These are phyloP conservation scores for Catharanthus roseus DNA, from an alignment of 257 asterid genomes.

Conservation along the genomic window DNA sequence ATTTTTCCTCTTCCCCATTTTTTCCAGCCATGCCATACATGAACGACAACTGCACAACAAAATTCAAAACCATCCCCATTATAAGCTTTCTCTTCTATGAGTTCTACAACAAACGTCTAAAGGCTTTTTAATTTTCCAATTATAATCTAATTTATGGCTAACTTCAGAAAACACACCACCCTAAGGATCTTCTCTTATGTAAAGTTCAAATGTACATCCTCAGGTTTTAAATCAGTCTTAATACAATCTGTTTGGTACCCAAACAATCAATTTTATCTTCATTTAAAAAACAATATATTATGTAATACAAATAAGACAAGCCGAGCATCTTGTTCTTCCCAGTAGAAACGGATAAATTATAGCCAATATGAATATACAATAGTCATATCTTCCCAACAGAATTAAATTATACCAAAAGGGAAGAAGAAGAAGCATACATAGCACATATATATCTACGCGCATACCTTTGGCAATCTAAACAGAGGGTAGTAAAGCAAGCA, in stretches of 20 bases:
- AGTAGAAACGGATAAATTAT: background rate
- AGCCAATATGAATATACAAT: background rate
- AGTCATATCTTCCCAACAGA: background rate
- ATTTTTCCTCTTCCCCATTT: background rate
- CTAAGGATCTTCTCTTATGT: background rate
- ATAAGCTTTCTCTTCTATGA: background rate
- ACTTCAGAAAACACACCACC: background rate
- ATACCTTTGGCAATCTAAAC: slow-evolving; percentile 86
- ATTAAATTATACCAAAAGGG: background rate
- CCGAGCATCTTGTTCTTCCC: background rate
- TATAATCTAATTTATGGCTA: background rate
- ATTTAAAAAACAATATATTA: background rate
- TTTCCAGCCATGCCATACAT: background rate
- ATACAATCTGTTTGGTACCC: background rate
- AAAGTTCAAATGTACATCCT: background rate
- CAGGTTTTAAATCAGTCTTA: background rate
- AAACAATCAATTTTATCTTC: background rate
- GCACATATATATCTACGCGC: too few relatives aligned
- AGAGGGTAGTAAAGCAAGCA: slow-evolving; percentile 92
- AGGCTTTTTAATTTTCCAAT: background rate
- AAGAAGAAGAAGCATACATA: background rate
- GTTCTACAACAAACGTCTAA: background rate
- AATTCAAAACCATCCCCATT: background rate
- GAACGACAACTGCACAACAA: background rate
- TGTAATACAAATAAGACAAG: background rate